These are phyloP conservation scores for Leishmania gerbilli DNA, from an alignment of 208 protist genomes.

Conservation along the genomic window DNA sequence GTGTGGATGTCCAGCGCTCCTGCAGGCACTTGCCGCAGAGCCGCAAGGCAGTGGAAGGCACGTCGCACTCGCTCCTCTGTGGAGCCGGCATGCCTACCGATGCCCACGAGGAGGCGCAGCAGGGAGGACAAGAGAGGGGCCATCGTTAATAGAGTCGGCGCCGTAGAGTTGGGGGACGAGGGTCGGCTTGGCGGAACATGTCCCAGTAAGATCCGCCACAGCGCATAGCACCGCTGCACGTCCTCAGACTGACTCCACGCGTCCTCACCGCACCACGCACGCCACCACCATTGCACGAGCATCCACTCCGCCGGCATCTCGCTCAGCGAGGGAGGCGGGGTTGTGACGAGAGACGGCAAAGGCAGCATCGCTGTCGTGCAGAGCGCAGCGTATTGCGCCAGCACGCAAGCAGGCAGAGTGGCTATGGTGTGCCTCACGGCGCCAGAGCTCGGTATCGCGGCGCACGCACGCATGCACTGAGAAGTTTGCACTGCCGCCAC, in stretches of 20 bases:
- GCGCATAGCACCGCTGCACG: slow-evolving; percentile 23
- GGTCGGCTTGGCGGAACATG: neutral
- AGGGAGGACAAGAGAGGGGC: slow-evolving; percentile 10
- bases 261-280: neutral
- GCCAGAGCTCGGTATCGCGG: slow-evolving; percentile 8
- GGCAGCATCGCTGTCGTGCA: neutral
- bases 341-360: neutral
- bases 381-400: slow-evolving; percentile 10
- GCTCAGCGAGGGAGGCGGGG: neutral
- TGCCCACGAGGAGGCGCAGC: slow-evolving; percentile 20
- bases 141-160: neutral
- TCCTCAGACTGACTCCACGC: neutral
- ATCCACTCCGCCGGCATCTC: slow-evolving; percentile 19
- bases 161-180: neutral
- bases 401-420: slow-evolving; percentile 15
- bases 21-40: slow-evolving; percentile 17
- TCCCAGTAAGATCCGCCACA: slow-evolving; percentile 26
- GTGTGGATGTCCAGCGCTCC: neutral
- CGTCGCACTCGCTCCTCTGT: slow-evolving; percentile 25
- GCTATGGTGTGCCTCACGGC: slow-evolving; percentile 12
- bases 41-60: slow-evolving; percentile 25
- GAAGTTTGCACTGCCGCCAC: neutral
- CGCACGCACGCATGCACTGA: neutral
- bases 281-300: slow-evolving; percentile 31
- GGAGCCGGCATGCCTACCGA: neutral